Percentiles rank a stretch among this genome's conserved stretches.
phyloP scores from a whole-genome alignment of 805 yeast species.

The Myxozyma melibiosi region DNA sequence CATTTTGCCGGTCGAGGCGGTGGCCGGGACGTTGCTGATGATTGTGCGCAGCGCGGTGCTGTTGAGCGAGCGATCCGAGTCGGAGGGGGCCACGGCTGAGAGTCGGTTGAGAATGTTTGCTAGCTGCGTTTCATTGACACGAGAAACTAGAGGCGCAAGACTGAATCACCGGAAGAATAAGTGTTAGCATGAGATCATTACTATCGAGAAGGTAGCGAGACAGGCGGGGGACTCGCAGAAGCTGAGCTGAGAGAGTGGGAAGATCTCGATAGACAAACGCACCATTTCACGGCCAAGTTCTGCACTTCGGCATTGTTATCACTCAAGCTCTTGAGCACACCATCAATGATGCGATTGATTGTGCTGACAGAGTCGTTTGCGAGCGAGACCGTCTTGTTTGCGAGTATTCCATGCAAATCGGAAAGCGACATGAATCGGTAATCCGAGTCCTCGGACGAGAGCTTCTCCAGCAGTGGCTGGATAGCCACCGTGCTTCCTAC shows the following conservation, averaged over 20 bases:
- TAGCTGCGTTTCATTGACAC: slow-evolving; percentile 34
- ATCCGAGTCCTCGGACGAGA: slow-evolving; percentile 62
- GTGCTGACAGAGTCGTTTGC: slow-evolving; percentile 28
- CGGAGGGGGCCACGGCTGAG: slow-evolving; percentile 39
- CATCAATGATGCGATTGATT: slow-evolving; percentile 43
- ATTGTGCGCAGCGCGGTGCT: slow-evolving; percentile 43
- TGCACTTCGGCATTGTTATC: slow-evolving; percentile 75
- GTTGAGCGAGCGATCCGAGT: slow-evolving; percentile 46
- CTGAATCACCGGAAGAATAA: slow-evolving; percentile 5
- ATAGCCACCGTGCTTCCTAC: slow-evolving; percentile 10
- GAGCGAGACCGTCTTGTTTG: slow-evolving; percentile 38
- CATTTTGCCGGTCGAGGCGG: slow-evolving; percentile 34
- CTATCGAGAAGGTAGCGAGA: no score
- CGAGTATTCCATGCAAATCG: slow-evolving; percentile 56
- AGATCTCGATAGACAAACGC: no score
- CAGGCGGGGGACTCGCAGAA: no score
- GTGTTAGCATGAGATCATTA: neutral
- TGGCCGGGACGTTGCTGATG: slow-evolving; percentile 35
- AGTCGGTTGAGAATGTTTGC: slow-evolving; percentile 39
- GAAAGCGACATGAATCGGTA: slow-evolving; percentile 81
- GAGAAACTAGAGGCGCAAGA: slow-evolving; percentile 33
- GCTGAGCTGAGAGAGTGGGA: no score
- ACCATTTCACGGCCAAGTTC: slow-evolving; percentile 67
- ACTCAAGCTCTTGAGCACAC: slow-evolving; percentile 50
- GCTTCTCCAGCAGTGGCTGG: slow-evolving; percentile 34